These are phyloP conservation scores for Colletotrichum sp. DNA, from an alignment of 2,329 filamentous ascomycete species.

Conservation along the genomic window DNA sequence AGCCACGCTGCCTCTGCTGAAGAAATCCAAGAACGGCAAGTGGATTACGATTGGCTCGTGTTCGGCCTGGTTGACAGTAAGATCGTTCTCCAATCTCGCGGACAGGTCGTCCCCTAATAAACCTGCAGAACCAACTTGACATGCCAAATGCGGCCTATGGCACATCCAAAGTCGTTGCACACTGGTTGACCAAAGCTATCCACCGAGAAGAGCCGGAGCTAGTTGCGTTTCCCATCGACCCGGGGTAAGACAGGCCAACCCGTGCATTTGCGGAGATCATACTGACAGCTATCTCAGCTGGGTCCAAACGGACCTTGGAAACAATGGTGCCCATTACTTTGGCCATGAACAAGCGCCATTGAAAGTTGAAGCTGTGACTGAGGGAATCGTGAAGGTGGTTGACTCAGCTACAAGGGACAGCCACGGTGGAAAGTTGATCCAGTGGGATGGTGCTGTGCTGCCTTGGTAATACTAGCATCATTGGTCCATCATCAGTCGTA, in stretches of 20 bases:
- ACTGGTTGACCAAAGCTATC: background rate
- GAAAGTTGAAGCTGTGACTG: background rate
- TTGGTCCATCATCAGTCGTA: background rate
- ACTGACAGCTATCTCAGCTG: background rate
- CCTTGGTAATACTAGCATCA: background rate
- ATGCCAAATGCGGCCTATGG: background rate
- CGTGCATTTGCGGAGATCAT: background rate
- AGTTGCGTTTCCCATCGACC: background rate
- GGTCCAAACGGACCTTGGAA: background rate
- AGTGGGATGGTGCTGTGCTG: background rate
- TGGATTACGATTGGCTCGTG: background rate
- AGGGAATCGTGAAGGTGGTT: background rate
- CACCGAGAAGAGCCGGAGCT: background rate
- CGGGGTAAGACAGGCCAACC: background rate
- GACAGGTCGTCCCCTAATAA: background rate
- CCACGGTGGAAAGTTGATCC: background rate
- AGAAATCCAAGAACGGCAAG: slow-evolving; percentile 23
- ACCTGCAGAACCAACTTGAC: background rate
- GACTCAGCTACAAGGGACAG: background rate
- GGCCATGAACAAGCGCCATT: background rate
- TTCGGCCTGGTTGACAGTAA: background rate
- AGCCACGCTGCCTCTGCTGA: slow-evolving; percentile 44
- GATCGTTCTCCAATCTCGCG: fast-evolving
- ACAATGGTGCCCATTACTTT: background rate
- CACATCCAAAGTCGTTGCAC: background rate